Base-by-base conservation (phyloP, 106 monocot species). In the Dioscorea dumetorum region DNA sequence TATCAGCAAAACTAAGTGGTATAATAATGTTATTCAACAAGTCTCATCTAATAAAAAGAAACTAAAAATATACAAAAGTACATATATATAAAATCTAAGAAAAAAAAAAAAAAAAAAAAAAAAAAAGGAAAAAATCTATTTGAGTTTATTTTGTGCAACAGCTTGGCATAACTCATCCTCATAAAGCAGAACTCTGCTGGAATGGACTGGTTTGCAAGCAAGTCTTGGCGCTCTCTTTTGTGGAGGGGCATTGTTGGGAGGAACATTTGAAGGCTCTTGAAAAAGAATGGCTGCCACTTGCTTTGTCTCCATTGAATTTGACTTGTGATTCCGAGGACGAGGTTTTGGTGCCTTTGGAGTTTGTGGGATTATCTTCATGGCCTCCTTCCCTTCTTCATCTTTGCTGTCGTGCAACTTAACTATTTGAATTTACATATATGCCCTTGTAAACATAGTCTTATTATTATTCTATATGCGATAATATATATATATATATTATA, bases 111-210 rank as follows among this genome's bases (percentile, higher is more conserved):
- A 0, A 58, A 72, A 50, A 34, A 31, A 24, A 66, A 48, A 58
- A 15, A 4, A 28, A 28, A 22, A 15, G 12, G 17, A n/a, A 35
- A 14, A 12, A 6, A 12, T 48, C 84, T 72, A 97, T 33, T 68
- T 76, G 51, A 99, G 85, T 77, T 90, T 99, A 68, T 93, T 93
- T 64, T 93, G 80, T 19, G 89, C 82, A 11, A 99, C 99, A 22
- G 99, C 99, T 61, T 93, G 80, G 75, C 99, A 99, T 54, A 99
- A 71, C 72, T 99, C 99, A 21, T 99, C 99, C 65, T 97, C 91
- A 19, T 75, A 86, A 50, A 87, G 87, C 28, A 97, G 57, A 64
- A 83, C 88, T 20, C 89, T 80, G 59, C 69, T 82, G 0, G 88
- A 81, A 64, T 82, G 70, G 11, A 83, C 18, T n/a, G 85, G 61